Evolutionary conservation across 1,284 basidiomycete genomes (phyloP).

Genomic region (Marasmius fiardii): DNA sequence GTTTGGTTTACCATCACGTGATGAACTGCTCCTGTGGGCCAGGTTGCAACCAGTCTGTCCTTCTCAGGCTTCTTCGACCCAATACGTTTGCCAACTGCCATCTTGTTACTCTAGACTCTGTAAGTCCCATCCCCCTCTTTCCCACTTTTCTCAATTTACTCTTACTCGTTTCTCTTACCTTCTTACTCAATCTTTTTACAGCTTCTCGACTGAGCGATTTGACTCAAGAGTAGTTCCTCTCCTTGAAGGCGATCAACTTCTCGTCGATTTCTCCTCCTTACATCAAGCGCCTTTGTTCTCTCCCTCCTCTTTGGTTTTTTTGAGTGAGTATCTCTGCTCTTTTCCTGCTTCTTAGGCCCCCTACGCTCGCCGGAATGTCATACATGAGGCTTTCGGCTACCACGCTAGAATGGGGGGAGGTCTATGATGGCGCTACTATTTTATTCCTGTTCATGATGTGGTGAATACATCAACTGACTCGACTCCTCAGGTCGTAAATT

Average conservation of each 20-base stretch:
- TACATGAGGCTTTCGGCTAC: slow-evolving; percentile 12
- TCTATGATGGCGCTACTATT: not conserved
- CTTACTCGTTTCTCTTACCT: not conserved
- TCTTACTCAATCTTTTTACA: not conserved
- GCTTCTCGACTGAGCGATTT: slow-evolving; percentile 2
- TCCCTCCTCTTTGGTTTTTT: not conserved
- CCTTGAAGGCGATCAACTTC: not conserved
- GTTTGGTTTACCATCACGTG: slow-evolving; percentile 1
- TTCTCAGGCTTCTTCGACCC: not conserved
- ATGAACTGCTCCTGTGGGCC: not conserved
- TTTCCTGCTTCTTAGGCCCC: not conserved
- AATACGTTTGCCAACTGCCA: not conserved
- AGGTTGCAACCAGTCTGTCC: slow-evolving; percentile 4
- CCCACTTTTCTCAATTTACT: not conserved
- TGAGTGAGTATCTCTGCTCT: slow-evolving; percentile 8
- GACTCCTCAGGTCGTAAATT: slow-evolving; percentile 22
- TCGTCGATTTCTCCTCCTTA: not conserved
- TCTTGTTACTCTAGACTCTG: not conserved
- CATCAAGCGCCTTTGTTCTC: not conserved
- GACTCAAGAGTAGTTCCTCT: not conserved
- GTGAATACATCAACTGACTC: slow-evolving; percentile 5
- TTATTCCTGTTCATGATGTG: slow-evolving; percentile 7
- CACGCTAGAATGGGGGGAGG: slow-evolving; percentile 1
- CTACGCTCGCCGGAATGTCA: slow-evolving; percentile 1
- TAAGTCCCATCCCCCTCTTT: not conserved